phyloP scores from a whole-genome alignment of 2,329 filamentous ascomycete genomes.

The Dactylellina parvicollis region DNA sequence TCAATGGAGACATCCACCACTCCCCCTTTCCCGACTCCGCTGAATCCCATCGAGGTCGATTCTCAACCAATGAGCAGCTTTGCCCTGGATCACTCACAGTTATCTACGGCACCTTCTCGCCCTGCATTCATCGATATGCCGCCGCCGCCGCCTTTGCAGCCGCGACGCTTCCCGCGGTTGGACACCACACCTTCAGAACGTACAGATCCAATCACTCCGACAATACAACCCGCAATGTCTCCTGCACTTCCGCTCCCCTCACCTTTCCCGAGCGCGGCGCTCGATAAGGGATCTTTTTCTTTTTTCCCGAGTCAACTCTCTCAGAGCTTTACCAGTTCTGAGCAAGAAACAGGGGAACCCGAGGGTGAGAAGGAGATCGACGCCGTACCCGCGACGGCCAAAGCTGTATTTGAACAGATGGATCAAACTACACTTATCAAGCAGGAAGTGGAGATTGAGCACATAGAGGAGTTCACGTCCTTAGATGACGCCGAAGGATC shows the following conservation, averaged over 20 bases:
- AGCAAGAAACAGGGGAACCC: not conserved
- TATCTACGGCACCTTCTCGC: not conserved
- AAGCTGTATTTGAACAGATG: slow-evolving; percentile 12
- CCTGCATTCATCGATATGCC: slow-evolving; percentile 21
- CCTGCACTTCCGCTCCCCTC: slow-evolving; percentile 37
- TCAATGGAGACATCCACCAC: slow-evolving; percentile 11
- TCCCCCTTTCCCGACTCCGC: slow-evolving; percentile 4
- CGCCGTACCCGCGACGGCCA: not conserved
- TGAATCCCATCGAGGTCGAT: slow-evolving; percentile 11
- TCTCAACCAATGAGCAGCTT: slow-evolving; percentile 52
- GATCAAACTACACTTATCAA: not conserved
- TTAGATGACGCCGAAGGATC: not conserved
- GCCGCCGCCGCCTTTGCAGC: slow-evolving; percentile 22
- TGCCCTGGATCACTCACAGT: slow-evolving; percentile 15
- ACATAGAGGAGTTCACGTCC: not conserved
- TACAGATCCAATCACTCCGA: slow-evolving; percentile 28
- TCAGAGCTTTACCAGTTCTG: slow-evolving; percentile 11
- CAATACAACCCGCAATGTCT: slow-evolving; percentile 30
- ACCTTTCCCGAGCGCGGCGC: slow-evolving; percentile 39
- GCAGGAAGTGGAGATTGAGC: not conserved
- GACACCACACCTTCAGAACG: slow-evolving; percentile 19
- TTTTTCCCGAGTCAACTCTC: slow-evolving; percentile 45
- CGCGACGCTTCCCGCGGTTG: slow-evolving; percentile 9
- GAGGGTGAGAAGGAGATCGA: not conserved
- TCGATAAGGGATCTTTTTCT: slow-evolving; percentile 17